Percentiles rank a stretch among this genome's conserved stretches.
Conservation (phyloP, 306 rosid species). For the Dryas drummondii region DNA sequence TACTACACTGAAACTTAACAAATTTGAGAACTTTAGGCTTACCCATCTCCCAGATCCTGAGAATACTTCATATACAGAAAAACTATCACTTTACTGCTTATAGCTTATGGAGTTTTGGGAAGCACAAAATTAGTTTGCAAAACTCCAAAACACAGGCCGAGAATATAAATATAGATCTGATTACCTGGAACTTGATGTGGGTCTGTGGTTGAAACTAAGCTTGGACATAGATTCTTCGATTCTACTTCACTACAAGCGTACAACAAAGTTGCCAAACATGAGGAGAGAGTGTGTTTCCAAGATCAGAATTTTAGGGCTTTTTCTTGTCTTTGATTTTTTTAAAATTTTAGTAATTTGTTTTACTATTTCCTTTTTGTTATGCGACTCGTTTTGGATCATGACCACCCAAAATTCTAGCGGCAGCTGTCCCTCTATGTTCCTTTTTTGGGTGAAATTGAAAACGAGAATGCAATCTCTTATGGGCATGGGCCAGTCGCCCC, state of each 20-base stretch:
- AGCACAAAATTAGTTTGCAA: neutral
- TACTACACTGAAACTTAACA: neutral
- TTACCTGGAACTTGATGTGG: conserved; percentile 27
- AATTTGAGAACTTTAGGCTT: neutral
- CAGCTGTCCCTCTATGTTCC: neutral
- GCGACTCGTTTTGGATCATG: neutral
- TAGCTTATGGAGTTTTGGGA: neutral
- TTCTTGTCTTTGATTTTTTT: neutral
- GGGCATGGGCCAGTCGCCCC: neutral
- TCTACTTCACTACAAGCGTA: neutral
- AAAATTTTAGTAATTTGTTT: neutral
- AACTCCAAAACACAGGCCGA: neutral
- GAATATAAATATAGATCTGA: neutral
- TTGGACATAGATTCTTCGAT: conserved; percentile 1
- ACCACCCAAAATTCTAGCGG: neutral
- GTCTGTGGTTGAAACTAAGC: conserved; percentile 7
- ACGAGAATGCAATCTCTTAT: neutral
- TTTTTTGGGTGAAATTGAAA: too few species aligned
- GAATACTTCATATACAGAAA: neutral
- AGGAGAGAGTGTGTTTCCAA: neutral
- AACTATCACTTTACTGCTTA: conserved; percentile 3
- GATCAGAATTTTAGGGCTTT: conserved; percentile 33
- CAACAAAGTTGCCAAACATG: neutral
- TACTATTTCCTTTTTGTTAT: neutral
- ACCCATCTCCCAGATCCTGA: conserved; percentile 19